Conservation (phyloP, 192 early-diverging fungal genomes). For the Jimgerdemannia lactiflua region DNA sequence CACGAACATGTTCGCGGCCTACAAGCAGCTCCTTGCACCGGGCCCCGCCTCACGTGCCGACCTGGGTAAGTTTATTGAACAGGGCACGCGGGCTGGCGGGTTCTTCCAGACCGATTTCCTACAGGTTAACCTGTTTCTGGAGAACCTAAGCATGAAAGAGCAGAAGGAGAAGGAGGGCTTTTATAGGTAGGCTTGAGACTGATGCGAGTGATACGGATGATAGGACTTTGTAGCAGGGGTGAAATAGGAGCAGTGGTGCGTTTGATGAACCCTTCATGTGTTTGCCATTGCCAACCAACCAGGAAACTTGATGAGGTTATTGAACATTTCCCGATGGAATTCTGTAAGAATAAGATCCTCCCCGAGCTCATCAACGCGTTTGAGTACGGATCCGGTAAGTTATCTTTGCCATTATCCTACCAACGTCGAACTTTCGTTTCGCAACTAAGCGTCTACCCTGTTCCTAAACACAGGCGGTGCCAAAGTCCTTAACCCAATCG, state of each 20-base stretch:
- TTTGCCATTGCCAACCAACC: not conserved
- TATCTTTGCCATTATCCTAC: not conserved
- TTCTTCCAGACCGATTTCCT: conserved; percentile 88
- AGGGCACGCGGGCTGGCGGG: conserved; percentile 51
- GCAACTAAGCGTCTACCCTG: not conserved
- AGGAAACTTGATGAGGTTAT: conserved; percentile 72
- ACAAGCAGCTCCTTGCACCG: conserved; percentile 56
- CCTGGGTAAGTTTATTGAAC: conserved; percentile 68
- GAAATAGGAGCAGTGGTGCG: not conserved
- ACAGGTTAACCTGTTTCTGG: conserved; percentile 79
- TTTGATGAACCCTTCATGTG: not conserved
- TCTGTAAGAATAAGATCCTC: conserved; percentile 90
- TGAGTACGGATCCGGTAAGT: conserved; percentile 69
- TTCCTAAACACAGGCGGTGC: conserved; percentile 44
- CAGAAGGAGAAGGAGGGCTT: conserved; percentile 84
- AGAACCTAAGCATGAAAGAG: conserved; percentile 91
- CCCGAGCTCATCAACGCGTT: conserved; percentile 85
- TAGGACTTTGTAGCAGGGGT: not conserved
- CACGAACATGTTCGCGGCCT: conserved; percentile 47
- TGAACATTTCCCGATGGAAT: conserved; percentile 76
- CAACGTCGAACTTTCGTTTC: too few species aligned
- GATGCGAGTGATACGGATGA: not conserved
- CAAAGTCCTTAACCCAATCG: conserved; percentile 71
- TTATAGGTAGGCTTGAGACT: conserved; percentile 32
- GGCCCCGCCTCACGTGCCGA: conserved; percentile 63